Conservation (phyloP, 2,329 filamentous ascomycete genomes). For the Boeremia exigua region DNA sequence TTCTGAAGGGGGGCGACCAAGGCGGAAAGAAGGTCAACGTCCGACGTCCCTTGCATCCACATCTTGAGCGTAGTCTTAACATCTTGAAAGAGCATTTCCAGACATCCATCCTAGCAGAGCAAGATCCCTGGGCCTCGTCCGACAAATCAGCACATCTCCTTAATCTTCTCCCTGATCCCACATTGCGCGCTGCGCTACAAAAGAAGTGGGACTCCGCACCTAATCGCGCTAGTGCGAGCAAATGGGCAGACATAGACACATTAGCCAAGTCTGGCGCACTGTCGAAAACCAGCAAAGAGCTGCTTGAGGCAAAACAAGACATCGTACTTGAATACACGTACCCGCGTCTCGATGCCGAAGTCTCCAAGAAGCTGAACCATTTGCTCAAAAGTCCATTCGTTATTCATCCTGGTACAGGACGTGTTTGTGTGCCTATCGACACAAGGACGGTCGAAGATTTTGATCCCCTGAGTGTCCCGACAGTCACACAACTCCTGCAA, state of each 20-base stretch:
- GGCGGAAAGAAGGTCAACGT: conserved; percentile 87
- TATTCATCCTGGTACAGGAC: conserved; percentile 90
- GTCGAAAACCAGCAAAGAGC: conserved; percentile 73
- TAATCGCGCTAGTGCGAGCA: conserved; percentile 74
- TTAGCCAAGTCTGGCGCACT: conserved; percentile 78
- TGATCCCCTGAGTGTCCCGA: conserved; percentile 87
- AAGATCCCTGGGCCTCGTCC: conserved; percentile 78
- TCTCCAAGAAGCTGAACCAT: conserved; percentile 97
- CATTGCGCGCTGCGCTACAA: conserved; percentile 76
- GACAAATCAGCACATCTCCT: conserved; percentile 80
- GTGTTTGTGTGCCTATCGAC: conserved; percentile 96
- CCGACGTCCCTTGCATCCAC: conserved; percentile 85
- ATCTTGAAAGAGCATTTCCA: conserved; percentile 86
- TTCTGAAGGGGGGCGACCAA: conserved; percentile 85
- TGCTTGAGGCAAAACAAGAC: conserved; percentile 92
- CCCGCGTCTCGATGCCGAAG: conserved; percentile 93
- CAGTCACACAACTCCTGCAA: conserved; percentile 77
- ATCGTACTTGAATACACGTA: conserved; percentile 98
- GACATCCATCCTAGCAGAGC: conserved; percentile 77
- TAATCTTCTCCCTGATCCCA: conserved; percentile 80
- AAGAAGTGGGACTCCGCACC: conserved; percentile 92
- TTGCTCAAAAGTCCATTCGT: conserved; percentile 97
- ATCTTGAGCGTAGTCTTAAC: conserved; percentile 84
- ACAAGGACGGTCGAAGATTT: conserved; percentile 75
- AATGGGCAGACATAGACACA: conserved; percentile 94